Conservation (phyloP, 1,284 basidiomycete genomes). For the Malassezia dermatis region DNA sequence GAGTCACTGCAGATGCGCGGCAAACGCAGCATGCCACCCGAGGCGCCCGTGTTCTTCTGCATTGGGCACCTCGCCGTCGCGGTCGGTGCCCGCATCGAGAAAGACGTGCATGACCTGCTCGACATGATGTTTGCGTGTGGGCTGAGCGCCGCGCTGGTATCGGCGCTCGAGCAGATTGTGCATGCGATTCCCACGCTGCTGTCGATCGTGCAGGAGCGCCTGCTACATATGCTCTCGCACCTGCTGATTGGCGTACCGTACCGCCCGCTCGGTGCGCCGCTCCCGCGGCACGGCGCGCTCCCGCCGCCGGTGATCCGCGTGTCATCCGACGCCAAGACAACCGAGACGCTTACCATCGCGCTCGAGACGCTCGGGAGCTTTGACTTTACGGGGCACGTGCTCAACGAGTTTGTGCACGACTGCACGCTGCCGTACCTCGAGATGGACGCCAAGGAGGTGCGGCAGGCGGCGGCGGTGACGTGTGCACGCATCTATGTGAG, state of each 20-base stretch:
- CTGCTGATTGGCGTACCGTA: conserved; percentile 42
- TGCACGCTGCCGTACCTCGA: conserved; percentile 90
- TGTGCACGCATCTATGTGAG: conserved; percentile 80
- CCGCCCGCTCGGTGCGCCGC: conserved; percentile 38
- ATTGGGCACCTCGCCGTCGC: conserved; percentile 89
- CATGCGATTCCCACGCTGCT: conserved; percentile 80
- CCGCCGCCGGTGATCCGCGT: conserved; percentile 14
- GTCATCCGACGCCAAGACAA: conserved; percentile 53
- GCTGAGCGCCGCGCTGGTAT: conserved; percentile 74
- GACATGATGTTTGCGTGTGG: conserved; percentile 95
- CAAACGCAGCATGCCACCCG: conserved; percentile 82
- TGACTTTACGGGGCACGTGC: conserved; percentile 74
- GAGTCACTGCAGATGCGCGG: conserved; percentile 72
- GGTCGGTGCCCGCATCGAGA: conserved; percentile 89
- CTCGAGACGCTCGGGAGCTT: conserved; percentile 80
- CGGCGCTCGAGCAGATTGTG: conserved; percentile 77
- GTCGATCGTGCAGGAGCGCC: conserved; percentile 76
- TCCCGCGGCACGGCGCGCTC: conserved; percentile 18
- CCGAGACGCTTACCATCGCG: conserved; percentile 70
- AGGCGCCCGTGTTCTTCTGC: conserved; percentile 95
- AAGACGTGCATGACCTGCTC: conserved; percentile 87
- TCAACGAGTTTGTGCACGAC: conserved; percentile 91
- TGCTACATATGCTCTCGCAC: conserved; percentile 35
- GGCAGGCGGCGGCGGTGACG: conserved; percentile 80
- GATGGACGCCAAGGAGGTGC: conserved; percentile 77